A percentile compares a stretch with the other conserved stretches of the same genome.
phyloP scores from a whole-genome alignment of 163 green algal genomes.

The Chlamydomonas reinhardtii region DNA sequence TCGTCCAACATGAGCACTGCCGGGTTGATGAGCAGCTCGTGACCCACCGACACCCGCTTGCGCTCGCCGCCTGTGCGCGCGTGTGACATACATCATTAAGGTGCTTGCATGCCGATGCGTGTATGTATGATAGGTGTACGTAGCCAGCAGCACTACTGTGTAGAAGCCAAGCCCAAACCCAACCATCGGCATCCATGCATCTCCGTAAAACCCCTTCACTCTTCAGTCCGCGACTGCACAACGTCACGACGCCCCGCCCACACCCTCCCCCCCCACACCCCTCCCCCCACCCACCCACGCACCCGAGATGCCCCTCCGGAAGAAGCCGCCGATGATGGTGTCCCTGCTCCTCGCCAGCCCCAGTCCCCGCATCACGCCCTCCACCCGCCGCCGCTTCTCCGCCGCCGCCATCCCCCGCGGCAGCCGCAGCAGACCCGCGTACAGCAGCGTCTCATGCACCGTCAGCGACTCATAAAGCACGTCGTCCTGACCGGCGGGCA shows the following conservation, averaged over 20 bases:
- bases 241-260: background rate
- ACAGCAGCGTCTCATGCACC: conserved; percentile 94
- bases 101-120: no score
- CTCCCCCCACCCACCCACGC: background rate
- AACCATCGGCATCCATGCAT: no score
- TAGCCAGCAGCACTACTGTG: no score
- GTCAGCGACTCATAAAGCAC: conserved; percentile 55
- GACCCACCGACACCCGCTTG: conserved; percentile 91
- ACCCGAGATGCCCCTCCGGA: conserved; percentile 78
- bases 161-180: no score
- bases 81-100: no score
- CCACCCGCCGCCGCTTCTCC: conserved; percentile 84
- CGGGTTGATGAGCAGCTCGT: conserved; percentile 95
- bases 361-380: conserved; percentile 84
- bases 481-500: conserved; percentile 40
- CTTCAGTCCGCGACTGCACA: no score
- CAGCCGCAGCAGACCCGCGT: conserved; percentile 90
- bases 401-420: conserved; percentile 72
- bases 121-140: no score
- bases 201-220: no score
- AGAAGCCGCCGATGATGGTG: conserved; percentile 92
- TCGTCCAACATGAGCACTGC: conserved; percentile 81
- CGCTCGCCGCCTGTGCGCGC: conserved; percentile 84
- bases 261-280: no score
- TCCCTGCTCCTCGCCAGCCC: conserved; percentile 83